Conservation (phyloP, 1,284 basidiomycete genomes). For the Agroathelia rolfsii region DNA sequence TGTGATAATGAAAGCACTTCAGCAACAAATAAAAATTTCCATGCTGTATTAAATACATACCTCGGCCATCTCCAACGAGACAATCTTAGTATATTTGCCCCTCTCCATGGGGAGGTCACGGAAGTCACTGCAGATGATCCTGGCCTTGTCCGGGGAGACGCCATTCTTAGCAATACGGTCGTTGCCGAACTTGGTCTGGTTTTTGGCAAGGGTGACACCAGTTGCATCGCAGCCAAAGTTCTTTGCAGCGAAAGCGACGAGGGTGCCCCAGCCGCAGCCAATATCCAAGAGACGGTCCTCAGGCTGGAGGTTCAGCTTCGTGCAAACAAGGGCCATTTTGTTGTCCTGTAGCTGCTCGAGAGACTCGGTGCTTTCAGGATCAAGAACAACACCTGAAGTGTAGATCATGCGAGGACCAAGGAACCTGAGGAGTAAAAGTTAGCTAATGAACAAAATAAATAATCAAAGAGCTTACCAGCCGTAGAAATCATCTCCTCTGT, state of each 20-base stretch:
- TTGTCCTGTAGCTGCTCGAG: constrained; percentile 98
- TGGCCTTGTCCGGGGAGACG: constrained; percentile 58
- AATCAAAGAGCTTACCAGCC: constrained; percentile 50
- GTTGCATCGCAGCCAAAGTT: constrained; percentile 72
- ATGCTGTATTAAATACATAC: constrained; percentile 25
- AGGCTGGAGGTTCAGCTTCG: constrained; percentile 84
- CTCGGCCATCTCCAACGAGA: constrained; percentile 98
- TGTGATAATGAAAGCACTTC: constrained; percentile 18
- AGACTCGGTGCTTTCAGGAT: constrained; percentile 70
- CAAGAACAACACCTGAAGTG: constrained; percentile 84
- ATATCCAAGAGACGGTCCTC: constrained; percentile 83
- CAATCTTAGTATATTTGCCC: constrained; percentile 89
- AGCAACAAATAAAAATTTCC: neutral
- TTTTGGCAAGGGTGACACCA: constrained; percentile 62
- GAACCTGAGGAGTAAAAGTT: constrained; percentile 46
- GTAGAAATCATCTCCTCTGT: constrained; percentile 93
- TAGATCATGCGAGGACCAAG: constrained; percentile 96
- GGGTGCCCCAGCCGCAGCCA: constrained; percentile 98
- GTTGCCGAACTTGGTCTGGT: constrained; percentile 66
- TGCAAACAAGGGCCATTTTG: constrained; percentile 92
- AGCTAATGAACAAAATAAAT: constrained; percentile 2
- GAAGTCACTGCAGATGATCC: constrained; percentile 93
- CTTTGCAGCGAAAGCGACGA: constrained; percentile 72
- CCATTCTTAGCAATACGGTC: constrained; percentile 70
- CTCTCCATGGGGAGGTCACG: constrained; percentile 80